These are phyloP conservation scores for Dryadomyces quercivorus DNA, from an alignment of 2,329 filamentous ascomycete species.

Conservation along the genomic window DNA sequence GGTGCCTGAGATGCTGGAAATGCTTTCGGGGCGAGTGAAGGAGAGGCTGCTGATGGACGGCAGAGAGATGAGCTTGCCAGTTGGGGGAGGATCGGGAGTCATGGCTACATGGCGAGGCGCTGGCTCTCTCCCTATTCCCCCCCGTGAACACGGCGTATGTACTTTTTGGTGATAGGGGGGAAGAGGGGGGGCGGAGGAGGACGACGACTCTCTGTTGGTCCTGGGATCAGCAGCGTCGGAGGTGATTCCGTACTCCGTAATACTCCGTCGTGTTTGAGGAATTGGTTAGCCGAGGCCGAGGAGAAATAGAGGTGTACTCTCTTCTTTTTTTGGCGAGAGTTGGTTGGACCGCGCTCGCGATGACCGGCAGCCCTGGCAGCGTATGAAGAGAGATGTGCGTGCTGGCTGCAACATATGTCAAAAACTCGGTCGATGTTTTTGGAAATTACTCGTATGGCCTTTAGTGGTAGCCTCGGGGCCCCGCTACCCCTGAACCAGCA, in stretches of 20 bases:
- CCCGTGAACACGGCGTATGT: no score
- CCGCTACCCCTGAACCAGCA: neutral
- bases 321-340: no score
- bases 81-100: neutral
- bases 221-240: no score
- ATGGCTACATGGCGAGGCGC: neutral
- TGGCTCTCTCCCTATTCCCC: neutral
- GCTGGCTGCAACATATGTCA: neutral
- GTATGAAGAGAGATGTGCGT: no score
- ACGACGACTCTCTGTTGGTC: no score
- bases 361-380: no score
- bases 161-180: neutral
- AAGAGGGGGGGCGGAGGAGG: neutral
- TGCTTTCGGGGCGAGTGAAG: conserved; percentile 27
- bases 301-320: no score
- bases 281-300: no score
- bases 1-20: conserved; percentile 31
- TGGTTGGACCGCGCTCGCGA: no score
- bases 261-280: no score
- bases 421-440: neutral
- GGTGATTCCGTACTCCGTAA: no score
- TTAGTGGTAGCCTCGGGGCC: neutral
- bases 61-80: conserved; percentile 7
- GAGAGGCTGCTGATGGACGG: conserved; percentile 10
- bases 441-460: neutral